Base-by-base conservation (phyloP, 306 rosid species). In the Coriaria nepalensis region DNA sequence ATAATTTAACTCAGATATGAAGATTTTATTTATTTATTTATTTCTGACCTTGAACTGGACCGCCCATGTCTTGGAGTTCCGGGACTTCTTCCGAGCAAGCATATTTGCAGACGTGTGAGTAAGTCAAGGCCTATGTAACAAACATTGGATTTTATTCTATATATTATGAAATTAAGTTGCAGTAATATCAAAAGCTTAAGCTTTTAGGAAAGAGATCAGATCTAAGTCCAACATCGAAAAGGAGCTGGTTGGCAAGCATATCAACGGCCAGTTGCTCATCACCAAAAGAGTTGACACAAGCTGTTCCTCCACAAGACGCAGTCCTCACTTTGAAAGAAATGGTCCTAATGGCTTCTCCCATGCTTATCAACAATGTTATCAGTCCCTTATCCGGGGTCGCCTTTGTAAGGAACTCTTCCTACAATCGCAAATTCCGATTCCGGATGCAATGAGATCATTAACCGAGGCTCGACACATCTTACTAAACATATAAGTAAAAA, bases 241-340 rank as follows among this genome's bases (percentile, higher is more conserved):
- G 90, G 66, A 92, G 93, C 65, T 85, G 64, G 68, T 92, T 57
- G 9, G 98, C 98, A 8, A 92, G 74, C 81, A 92, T n/a, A 67
- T 85, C 98, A 38, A 90, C 98, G 29, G 98, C 98, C 68, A 85
- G 98, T 54, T 92, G 96, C 57, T 92, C 98, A 38, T 92, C 98
- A 37, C 98, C 98, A 52, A 92, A 92, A 70, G 93, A 43, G 56
- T 92, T 92, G 43, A 92, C 94, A 75, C 98, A 92, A 35, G 93
- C 94, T 39, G 98, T 92, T 75, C 96, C 98, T 43, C 96, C 94
- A 55, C 98, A 92, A 35, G 98, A 77, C 60, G 98, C 98, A 10
- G 98, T 92, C 70, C 80, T 92, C 60, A 92, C 98, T 82, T 92
- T 92, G 68, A 75, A 92, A 57, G 93, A 71, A 67, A 85, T 92